phyloP scores from a whole-genome alignment of 2,329 filamentous ascomycete genomes.

The Apiospora aurea region DNA sequence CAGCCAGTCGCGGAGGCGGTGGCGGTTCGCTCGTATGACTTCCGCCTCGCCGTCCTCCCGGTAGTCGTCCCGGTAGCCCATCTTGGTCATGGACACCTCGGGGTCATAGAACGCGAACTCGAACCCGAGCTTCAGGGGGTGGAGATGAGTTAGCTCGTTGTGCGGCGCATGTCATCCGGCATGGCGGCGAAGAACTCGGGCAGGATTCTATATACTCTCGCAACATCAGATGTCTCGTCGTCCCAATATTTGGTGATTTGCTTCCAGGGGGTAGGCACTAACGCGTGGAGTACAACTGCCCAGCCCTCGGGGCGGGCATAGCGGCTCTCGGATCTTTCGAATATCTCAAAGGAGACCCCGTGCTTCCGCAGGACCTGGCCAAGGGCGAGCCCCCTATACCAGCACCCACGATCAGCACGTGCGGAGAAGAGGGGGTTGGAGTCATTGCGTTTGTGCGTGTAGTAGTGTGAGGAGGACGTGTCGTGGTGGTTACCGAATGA shows the following conservation, averaged over 20 bases:
- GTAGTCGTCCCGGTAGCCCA: constrained; percentile 21
- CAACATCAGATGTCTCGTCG: not conserved
- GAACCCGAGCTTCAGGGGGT: constrained; percentile 29
- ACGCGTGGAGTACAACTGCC: constrained; percentile 25
- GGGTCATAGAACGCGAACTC: constrained; percentile 29
- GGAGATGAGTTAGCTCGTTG: constrained; percentile 31
- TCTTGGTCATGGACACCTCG: constrained; percentile 22
- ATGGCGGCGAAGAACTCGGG: constrained; percentile 12
- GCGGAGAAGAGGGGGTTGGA: not conserved
- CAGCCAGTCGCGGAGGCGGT: constrained; percentile 2
- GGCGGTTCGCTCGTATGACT: constrained; percentile 4
- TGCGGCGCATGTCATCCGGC: constrained; percentile 29
- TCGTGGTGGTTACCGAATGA: not conserved
- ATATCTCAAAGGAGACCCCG: constrained; percentile 26
- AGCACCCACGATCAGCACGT: constrained; percentile 28
- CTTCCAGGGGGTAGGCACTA: not conserved
- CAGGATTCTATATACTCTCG: constrained; percentile 7
- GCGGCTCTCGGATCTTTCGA: constrained; percentile 23
- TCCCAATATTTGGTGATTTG: not conserved
- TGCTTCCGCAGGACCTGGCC: constrained; percentile 27
- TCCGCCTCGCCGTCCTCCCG: not conserved
- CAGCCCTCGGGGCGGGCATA: constrained; percentile 26
- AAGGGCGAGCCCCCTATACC: constrained; percentile 28
- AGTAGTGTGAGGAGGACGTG: not conserved
- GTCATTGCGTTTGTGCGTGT: not conserved